These are phyloP conservation scores for Leccinum obscurum DNA, from an alignment of 768 basidiomycete genomes.

Conservation along the genomic window DNA sequence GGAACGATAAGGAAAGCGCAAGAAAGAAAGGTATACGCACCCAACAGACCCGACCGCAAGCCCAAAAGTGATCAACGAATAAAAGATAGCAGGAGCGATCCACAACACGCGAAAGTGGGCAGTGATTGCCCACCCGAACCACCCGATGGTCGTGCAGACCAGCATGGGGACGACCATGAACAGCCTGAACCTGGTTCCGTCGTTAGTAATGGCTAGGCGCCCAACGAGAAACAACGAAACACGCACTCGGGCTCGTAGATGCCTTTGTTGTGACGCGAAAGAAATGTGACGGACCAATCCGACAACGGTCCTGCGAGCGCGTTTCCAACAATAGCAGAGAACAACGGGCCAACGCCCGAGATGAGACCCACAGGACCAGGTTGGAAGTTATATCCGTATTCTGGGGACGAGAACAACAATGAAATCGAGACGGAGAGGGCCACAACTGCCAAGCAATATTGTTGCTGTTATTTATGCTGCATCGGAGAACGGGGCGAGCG, in stretches of 20 bases:
- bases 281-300: not conserved
- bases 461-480: too few relatives aligned
- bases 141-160: not conserved
- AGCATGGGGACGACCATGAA: conserved; percentile 1
- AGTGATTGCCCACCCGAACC: conserved; percentile 2
- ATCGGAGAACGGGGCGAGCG: not conserved
- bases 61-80: not conserved
- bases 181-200: not conserved
- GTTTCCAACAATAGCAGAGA: not conserved
- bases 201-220: not conserved
- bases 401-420: not conserved
- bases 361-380: not conserved
- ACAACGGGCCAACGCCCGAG: not conserved
- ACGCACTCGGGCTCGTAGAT: conserved; percentile 1
- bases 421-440: not conserved
- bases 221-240: not conserved
- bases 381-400: not conserved
- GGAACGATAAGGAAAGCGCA: not conserved
- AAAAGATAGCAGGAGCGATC: conserved; percentile 1
- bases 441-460: not conserved
- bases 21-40: not conserved
- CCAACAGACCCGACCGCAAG: not conserved
- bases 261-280: not conserved
- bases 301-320: conserved; percentile 1
- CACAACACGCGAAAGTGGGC: not conserved